These are phyloP conservation scores for Cymbopogon flexuosus DNA, from an alignment of 202 grass and related monocot species.

Conservation along the genomic window DNA sequence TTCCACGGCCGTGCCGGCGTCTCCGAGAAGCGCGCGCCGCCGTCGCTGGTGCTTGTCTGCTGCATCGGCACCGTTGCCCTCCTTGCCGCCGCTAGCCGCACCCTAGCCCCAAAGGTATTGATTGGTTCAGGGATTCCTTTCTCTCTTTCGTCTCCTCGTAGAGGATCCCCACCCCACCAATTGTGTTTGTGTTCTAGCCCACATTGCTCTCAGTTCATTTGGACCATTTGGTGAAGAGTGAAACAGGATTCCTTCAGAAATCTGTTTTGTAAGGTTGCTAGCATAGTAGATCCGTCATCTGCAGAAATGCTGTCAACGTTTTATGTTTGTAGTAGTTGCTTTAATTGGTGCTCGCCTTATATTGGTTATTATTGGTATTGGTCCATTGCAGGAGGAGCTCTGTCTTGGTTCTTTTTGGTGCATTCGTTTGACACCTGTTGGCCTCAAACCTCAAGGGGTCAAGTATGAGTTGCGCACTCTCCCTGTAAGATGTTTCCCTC, in stretches of 20 bases:
- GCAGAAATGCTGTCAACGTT: neutral
- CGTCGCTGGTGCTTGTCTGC: conserved; percentile 22
- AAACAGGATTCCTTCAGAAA: neutral
- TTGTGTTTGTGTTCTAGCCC: neutral
- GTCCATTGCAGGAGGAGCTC: conserved; percentile 29
- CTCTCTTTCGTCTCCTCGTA: neutral
- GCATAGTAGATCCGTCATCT: neutral
- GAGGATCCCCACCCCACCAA: neutral
- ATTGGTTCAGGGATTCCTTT: neutral
- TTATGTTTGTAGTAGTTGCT: neutral
- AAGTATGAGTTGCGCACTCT: conserved; percentile 77
- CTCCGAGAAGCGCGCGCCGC: conserved; percentile 21
- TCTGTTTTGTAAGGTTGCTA: neutral
- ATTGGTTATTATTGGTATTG: neutral
- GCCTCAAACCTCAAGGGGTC: conserved; percentile 30
- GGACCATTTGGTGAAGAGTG: neutral
- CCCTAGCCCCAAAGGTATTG: conserved; percentile 47
- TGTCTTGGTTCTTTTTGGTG: conserved; percentile 45
- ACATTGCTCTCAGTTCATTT: neutral
- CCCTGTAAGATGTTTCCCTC: conserved; percentile 48
- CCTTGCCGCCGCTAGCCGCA: conserved; percentile 29
- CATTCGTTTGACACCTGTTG: conserved; percentile 14
- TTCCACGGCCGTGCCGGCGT: conserved; percentile 44
- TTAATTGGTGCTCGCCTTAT: neutral
- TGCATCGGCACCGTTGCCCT: conserved; percentile 37